Evolutionary conservation across 208 protist genomes (phyloP).

Genomic region (Crithidia brevicula): DNA sequence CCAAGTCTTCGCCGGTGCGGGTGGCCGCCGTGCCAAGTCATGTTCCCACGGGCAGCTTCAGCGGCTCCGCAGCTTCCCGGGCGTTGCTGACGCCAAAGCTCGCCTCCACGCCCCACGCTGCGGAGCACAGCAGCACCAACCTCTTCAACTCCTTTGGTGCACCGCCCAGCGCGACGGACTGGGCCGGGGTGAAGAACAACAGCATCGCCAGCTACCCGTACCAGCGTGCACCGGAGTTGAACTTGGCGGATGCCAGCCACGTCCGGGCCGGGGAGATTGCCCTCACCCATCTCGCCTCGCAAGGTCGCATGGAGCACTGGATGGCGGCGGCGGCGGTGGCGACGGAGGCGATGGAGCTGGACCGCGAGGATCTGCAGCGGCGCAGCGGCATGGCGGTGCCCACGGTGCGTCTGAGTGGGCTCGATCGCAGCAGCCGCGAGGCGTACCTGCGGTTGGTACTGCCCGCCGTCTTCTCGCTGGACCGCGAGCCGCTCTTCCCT

Average conservation of each 20-base stretch:
- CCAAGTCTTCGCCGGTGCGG: conserved; percentile 6
- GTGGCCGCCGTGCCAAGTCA: background rate
- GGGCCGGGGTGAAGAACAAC: conserved; percentile 11
- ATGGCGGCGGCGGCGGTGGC: conserved; percentile 30
- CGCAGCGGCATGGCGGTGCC: conserved; percentile 9
- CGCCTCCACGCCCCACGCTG: background rate
- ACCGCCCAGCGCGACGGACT: background rate
- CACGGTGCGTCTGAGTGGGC: conserved; percentile 3
- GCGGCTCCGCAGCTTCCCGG: conserved; percentile 6
- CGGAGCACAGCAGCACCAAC: conserved; percentile 13
- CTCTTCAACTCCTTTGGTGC: conserved; percentile 12
- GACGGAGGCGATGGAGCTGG: conserved; percentile 24
- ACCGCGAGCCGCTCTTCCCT: conserved; percentile 41
- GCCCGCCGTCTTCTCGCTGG: conserved; percentile 49
- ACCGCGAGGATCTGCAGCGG: conserved; percentile 26
- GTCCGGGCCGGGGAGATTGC: conserved; percentile 27
- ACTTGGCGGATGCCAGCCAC: conserved; percentile 30
- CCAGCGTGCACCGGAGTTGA: conserved; percentile 22
- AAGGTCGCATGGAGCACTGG: conserved; percentile 33
- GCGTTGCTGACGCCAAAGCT: conserved; percentile 4
- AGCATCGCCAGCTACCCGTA: conserved; percentile 20
- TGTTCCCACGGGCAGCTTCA: background rate
- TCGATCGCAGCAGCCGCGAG: conserved; percentile 14
- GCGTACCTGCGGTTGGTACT: conserved; percentile 34
- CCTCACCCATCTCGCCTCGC: conserved; percentile 34